Percentiles rank a stretch among this genome's conserved stretches.
Conservation (phyloP, 495 filamentous ascomycete genomes). For the Coniosporium apollinis region DNA sequence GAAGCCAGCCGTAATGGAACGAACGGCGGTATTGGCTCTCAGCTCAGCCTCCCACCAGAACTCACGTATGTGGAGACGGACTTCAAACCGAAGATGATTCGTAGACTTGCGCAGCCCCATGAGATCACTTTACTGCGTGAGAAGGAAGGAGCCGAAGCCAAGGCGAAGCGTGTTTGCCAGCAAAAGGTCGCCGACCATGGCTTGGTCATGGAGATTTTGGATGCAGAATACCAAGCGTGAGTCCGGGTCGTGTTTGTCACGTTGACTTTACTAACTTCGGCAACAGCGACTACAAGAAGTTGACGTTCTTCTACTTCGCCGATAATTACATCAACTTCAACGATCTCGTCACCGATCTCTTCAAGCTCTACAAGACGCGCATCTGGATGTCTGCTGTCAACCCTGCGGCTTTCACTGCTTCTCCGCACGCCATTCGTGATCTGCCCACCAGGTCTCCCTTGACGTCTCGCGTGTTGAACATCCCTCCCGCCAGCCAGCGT, state of each 20-base stretch:
- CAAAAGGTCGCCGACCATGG: slow-evolving; percentile 90
- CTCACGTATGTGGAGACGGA: slow-evolving; percentile 26
- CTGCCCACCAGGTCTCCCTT: too few relatives aligned
- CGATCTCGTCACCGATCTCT: slow-evolving; percentile 85
- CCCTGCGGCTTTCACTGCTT: slow-evolving; percentile 89
- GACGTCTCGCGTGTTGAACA: too few relatives aligned
- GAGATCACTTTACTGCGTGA: slow-evolving; percentile 76
- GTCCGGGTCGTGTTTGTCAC: slow-evolving; percentile 15
- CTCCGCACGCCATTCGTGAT: too few relatives aligned
- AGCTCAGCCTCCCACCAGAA: slow-evolving; percentile 23
- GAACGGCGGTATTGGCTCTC: slow-evolving; percentile 2
- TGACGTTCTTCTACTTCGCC: slow-evolving; percentile 97
- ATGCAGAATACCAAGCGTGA: slow-evolving; percentile 98
- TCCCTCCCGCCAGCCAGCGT: too few relatives aligned
- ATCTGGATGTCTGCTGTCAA: slow-evolving; percentile 99
- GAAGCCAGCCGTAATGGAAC: slow-evolving; percentile 3
- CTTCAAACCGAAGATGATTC: slow-evolving; percentile 89
- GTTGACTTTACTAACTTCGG: slow-evolving; percentile 5
- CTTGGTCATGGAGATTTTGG: slow-evolving; percentile 93
- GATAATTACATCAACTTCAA: slow-evolving; percentile 99
- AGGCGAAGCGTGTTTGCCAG: slow-evolving; percentile 89
- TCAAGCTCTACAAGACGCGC: slow-evolving; percentile 96
- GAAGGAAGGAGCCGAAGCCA: slow-evolving; percentile 94
- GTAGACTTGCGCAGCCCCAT: slow-evolving; percentile 76
- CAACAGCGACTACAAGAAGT: slow-evolving; percentile 89